phyloP scores from a whole-genome alignment of 495 filamentous ascomycete species.

The Trichoderma orchidacearum region DNA sequence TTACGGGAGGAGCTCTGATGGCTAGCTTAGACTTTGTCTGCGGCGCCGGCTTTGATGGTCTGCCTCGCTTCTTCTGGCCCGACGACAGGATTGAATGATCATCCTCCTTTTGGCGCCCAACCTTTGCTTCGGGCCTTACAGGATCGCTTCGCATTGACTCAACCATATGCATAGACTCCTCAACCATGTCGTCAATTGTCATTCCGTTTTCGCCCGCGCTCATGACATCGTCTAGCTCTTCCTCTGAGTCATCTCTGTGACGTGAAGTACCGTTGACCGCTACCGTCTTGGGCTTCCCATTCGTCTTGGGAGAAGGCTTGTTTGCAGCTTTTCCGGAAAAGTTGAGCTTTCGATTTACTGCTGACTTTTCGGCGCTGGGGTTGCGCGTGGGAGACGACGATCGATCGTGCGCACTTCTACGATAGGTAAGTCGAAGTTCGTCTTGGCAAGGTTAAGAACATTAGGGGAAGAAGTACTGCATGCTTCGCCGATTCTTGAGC shows the following conservation, averaged over 20 bases:
- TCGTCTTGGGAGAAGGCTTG: neutral
- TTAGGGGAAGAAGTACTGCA: neutral
- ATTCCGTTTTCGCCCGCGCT: neutral
- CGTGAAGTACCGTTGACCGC: neutral
- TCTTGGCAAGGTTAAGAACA: constrained; percentile 17
- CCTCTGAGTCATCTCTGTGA: neutral
- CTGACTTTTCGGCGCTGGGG: constrained; percentile 8
- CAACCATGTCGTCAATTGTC: constrained; percentile 6
- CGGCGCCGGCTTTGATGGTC: neutral
- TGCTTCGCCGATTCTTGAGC: constrained; percentile 1
- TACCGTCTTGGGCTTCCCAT: neutral
- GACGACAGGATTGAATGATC: neutral
- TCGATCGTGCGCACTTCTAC: constrained; percentile 29
- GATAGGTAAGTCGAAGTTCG: constrained; percentile 40
- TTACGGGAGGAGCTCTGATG: neutral
- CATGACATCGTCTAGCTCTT: neutral
- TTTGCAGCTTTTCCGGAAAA: neutral
- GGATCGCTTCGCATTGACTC: neutral
- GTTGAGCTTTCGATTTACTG: constrained; percentile 1
- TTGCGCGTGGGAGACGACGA: constrained; percentile 26
- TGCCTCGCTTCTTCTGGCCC: neutral
- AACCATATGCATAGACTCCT: constrained; percentile 2
- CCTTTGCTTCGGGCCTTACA: neutral
- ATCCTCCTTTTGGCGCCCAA: neutral
- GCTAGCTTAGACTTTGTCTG: neutral